Base-by-base conservation (phyloP, 495 filamentous ascomycete species). In the Aspergillus cavernicola region DNA sequence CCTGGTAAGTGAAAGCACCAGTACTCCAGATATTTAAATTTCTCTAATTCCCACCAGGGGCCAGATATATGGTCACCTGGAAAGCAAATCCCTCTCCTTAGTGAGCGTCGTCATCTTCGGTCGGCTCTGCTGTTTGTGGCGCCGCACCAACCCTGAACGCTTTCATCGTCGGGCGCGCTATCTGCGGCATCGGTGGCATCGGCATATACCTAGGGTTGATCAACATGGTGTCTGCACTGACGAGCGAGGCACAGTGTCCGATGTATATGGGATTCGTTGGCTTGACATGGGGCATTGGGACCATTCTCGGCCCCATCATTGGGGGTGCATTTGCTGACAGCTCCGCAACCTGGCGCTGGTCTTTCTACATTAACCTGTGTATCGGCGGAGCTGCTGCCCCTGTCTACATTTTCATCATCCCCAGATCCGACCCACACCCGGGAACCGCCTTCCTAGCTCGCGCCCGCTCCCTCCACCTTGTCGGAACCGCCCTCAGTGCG, bases 331-430 rank as follows among this genome's bases (percentile, higher is more conserved):
- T 77, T 44, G 54, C 65, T 9, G 57, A 65, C 10, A 63, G 61
- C 32, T 18, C 32, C 4, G 69, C 66, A 1, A 67, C 62, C 0
- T 79, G 77, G 77, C 56, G 76, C 48, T 79, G 73, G 74, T 58
- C 53, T 5, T 66, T 64, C 46, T 68, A 66, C 26, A 60, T 89
- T 63, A 89, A 86, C 59, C 66, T 85, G n/a, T 51, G 70, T 13
- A 64, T 84, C 16, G 77, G 75, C n/a, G 84, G 59, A 7, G 50
- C 73, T 3, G 74, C 72, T 20, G 65, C 73, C 0, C 84, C 84
- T 0, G 70, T 78, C 38, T 85, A 79, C 58, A 4, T 85, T 28
- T 77, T 83, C 58, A 47, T 80, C 31, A 58, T 85, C 6, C 80
- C 80, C 0, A 57, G 65, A 8, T 60, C 70, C 48, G 68, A 79